A percentile compares a stretch with the other conserved stretches of the same genome.
These are phyloP conservation scores for Protomyces inundatus DNA, from an alignment of 1,139 yeast species.

Conservation along the genomic window DNA sequence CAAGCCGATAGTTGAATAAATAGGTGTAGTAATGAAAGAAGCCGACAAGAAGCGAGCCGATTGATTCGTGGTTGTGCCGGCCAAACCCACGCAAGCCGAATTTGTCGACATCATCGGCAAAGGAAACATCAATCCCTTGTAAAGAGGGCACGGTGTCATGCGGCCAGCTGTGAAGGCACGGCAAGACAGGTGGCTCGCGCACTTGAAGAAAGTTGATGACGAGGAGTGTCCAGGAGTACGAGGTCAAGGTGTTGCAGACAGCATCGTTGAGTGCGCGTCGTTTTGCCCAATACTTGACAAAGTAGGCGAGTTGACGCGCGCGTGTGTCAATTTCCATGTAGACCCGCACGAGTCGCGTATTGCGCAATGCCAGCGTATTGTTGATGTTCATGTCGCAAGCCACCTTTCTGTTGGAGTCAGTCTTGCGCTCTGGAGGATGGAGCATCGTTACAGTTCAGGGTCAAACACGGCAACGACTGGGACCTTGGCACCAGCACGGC, in stretches of 20 bases:
- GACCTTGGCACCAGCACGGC: constrained; percentile 35
- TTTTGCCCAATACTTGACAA: constrained; percentile 35
- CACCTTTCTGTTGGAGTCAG: constrained; percentile 8
- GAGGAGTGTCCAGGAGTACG: constrained; percentile 35
- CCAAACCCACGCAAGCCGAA: constrained; percentile 30
- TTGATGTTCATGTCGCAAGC: constrained; percentile 35
- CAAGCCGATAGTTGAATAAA: constrained; percentile 32
- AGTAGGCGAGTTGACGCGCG: constrained; percentile 34
- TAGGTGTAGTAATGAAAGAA: constrained; percentile 34
- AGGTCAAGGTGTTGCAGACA: constrained; percentile 32
- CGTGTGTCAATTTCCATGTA: constrained; percentile 34
- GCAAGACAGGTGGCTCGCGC: constrained; percentile 33
- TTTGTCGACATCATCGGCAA: constrained; percentile 33
- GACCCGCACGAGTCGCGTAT: constrained; percentile 33
- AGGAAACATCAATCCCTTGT: constrained; percentile 32
- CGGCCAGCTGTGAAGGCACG: constrained; percentile 32
- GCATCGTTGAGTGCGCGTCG: constrained; percentile 35
- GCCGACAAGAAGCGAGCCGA: constrained; percentile 32
- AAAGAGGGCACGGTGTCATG: constrained; percentile 24
- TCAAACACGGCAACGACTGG: constrained; percentile 36
- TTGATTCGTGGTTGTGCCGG: constrained; percentile 31
- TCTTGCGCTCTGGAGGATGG: too few relatives aligned
- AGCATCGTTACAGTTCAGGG: constrained; percentile 29
- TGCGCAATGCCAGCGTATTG: constrained; percentile 34
- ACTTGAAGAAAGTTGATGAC: constrained; percentile 34